A percentile compares a stretch with the other conserved stretches of the same genome.
phyloP scores from a whole-genome alignment of 108 stramenopile species.

The Aureococcus anophagefferens region DNA sequence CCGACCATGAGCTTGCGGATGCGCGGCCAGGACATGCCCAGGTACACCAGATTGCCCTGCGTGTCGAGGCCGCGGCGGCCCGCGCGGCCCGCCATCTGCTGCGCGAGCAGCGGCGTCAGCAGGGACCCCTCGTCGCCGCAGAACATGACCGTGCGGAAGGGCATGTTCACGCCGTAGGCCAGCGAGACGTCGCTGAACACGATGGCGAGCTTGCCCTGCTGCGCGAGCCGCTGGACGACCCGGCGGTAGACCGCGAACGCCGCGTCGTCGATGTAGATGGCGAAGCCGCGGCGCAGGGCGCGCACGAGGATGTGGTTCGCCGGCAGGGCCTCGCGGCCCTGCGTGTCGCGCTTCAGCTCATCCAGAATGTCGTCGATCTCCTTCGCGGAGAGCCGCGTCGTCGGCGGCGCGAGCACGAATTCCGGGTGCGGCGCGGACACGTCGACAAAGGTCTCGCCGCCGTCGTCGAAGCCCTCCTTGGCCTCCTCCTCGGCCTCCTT shows the following conservation, averaged over 20 bases:
- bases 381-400: slow-evolving; percentile 73
- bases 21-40: slow-evolving; percentile 88
- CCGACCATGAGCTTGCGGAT: slow-evolving; percentile 98
- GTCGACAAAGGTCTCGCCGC: slow-evolving; percentile 73
- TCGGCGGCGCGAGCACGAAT: slow-evolving; percentile 78
- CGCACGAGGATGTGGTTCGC: slow-evolving; percentile 89
- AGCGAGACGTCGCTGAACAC: slow-evolving; percentile 95
- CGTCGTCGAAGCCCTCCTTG: slow-evolving; percentile 74
- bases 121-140: slow-evolving; percentile 88
- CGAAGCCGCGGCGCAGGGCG: slow-evolving; percentile 93
- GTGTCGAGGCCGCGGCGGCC: slow-evolving; percentile 98
- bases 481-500: slow-evolving; percentile 85
- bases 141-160: slow-evolving; percentile 95
- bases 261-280: slow-evolving; percentile 96
- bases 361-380: slow-evolving; percentile 87
- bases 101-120: slow-evolving; percentile 85
- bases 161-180: slow-evolving; percentile 99
- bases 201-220: slow-evolving; percentile 93
- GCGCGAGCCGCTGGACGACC: slow-evolving; percentile 90
- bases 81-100: slow-evolving; percentile 98
- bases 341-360: slow-evolving; percentile 69
- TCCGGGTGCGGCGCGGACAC: slow-evolving; percentile 91
- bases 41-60: slow-evolving; percentile 96
- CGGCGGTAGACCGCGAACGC: slow-evolving; percentile 92
- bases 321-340: slow-evolving; percentile 72